Base-by-base conservation (phyloP, 805 yeast genomes). In the Wickerhamiella occidentalis region DNA sequence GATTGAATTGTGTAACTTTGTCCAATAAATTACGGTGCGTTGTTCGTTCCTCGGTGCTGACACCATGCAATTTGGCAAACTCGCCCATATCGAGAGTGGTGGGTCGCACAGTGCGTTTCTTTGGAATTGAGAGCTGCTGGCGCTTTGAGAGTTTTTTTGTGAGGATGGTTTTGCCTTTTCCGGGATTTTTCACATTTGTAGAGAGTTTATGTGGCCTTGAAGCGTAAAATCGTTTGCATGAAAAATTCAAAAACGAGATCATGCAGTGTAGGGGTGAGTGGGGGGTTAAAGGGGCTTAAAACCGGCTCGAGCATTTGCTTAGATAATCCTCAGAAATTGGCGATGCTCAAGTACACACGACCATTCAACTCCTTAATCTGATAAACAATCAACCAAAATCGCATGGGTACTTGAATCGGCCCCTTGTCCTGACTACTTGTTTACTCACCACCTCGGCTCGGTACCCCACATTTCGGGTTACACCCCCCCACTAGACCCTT, bases 1-100 rank as follows among this genome's bases (percentile, higher is more conserved):
- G 77, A n/a, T 75, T 73, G 58, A 87, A 88, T 12, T 75, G 70
- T 1, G 71, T 68, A 42, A 85, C 76, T 57, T 80, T 79, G 15
- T 65, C 64, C 21, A 76, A 68, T 18, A 72, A 56, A 47, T 67
- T 71, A 23, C 62, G 51, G 45, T 64, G 64, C 8, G 56, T 50
- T 2, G 51, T 42, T 19, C 70, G 55, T 26, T 59, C 62, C 36
- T 55, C 57, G 4, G 45, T 42, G 2, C 57, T 48, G 12, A 66
- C 58, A 9, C 56, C 55, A 17, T 53, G 46, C 42, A 66, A 54
- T 9, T 48, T 56, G 7, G 58, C 61, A 48, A 66, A 66, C 23
- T 52, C 28, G 36, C 64, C 65, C 56, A 62, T 59, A 35, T 61
- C 62, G 18, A 64, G 60, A 11, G 66, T 63, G 3, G 60, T 53